These are phyloP conservation scores for Erysimum cheiranthoides DNA, from an alignment of 345 rosid species.

Conservation along the genomic window DNA sequence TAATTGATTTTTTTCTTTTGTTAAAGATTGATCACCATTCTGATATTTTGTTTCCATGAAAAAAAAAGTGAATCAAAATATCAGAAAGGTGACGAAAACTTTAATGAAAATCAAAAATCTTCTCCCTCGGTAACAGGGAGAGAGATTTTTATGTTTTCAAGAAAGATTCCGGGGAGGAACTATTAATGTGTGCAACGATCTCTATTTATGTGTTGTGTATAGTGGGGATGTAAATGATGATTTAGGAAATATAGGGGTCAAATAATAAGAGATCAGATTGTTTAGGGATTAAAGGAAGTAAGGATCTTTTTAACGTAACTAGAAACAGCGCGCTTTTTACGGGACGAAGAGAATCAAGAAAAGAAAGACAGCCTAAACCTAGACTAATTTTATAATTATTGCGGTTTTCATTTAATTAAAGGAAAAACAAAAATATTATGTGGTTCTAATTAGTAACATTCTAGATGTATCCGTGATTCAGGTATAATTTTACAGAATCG, in stretches of 20 bases:
- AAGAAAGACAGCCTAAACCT: constrained; percentile 29
- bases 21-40: constrained; percentile 27
- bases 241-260: neutral
- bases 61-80: constrained; percentile 13
- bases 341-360: constrained; percentile 17
- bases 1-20: constrained; percentile 27
- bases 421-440: neutral
- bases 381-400: constrained; percentile 12
- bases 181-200: constrained; percentile 7
- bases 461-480: neutral
- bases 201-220: constrained; percentile 33
- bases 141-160: constrained; percentile 16
- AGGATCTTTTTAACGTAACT: constrained; percentile 5
- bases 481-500: neutral
- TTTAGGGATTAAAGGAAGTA: neutral
- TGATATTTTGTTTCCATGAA: constrained; percentile 40
- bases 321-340: constrained; percentile 29
- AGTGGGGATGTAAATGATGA: neutral
- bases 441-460: neutral
- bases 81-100: neutral
- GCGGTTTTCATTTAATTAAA: neutral
- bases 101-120: constrained; percentile 18
- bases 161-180: constrained; percentile 4
- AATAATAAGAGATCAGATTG: neutral
- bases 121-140: constrained; percentile 41